Base-by-base conservation (phyloP, 345 rosid genomes). In the Microcos paniculata region DNA sequence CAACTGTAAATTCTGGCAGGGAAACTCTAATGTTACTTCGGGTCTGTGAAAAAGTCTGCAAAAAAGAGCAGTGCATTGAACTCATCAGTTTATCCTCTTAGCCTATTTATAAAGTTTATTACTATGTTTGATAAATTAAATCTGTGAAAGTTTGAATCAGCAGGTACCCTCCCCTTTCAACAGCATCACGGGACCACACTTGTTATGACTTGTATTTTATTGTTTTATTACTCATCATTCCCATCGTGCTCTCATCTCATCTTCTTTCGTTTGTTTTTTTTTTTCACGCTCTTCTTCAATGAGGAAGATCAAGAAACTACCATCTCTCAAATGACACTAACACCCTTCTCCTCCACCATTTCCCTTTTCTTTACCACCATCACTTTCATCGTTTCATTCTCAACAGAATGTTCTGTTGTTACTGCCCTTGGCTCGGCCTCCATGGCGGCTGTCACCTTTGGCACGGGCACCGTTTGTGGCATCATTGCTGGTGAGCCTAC, bases 381-480 rank as follows among this genome's bases (percentile, higher is more conserved):
- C 66, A 8, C n/a, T n/a, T n/a, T 76, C 70, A 33, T 30, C 55
- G 13, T 73, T 24, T 58, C 59, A 8, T 31, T 74, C 35, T 23
- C 51, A 8, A 51, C 70, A 8, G 63, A 28, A 14, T 62, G 5
- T 26, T 15, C 31, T 8, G 21, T 38, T 15, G 87, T 86, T 48
- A 10, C 78, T 11, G 78, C 79, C 76, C 84, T 90, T 14, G 92
- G 88, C 71, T 84, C 85, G 13, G 82, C 87, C 76, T 77, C 89
- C 64, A 88, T 88, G 45, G 45, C 62, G 24, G 87, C 92, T 19
- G 64, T 82, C 55, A 66, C 78, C 6, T 86, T 71, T 24, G 43
- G 77, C 49, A 82, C 88, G 21, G 63, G 62, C 26, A 80, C 88
- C 0, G 78, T 83, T 16, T 90, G 89, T 35, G 92, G 88, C 40